Conservation (phyloP, 179 eudicot species). For the Sideroxylon spinosum region DNA sequence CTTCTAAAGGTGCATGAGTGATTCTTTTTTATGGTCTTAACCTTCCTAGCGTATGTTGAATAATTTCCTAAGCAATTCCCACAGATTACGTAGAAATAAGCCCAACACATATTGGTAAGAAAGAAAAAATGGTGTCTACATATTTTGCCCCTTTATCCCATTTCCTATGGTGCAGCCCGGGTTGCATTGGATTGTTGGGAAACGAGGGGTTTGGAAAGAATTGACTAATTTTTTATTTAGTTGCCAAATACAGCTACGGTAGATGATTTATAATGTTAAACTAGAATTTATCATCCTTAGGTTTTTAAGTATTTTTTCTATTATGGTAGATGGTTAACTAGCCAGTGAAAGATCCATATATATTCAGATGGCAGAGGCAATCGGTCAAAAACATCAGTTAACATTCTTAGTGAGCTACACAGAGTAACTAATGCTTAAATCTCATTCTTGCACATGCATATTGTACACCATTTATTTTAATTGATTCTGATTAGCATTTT, state of each 20-base stretch:
- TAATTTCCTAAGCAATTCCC: neutral
- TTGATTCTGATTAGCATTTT: neutral
- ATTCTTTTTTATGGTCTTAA: too few relatives aligned
- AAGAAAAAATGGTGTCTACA: neutral
- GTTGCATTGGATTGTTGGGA: too few relatives aligned
- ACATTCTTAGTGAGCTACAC: neutral
- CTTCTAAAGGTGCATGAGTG: too few relatives aligned
- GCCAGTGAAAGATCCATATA: neutral
- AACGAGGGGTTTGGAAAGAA: too few relatives aligned
- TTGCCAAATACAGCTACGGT: too few relatives aligned
- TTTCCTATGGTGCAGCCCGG: too few relatives aligned
- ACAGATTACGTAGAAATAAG: neutral
- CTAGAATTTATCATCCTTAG: too few relatives aligned
- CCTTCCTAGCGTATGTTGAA: too few relatives aligned
- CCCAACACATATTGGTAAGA: neutral
- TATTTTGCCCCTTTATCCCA: too few relatives aligned
- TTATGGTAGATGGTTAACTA: neutral
- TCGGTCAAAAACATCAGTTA: neutral
- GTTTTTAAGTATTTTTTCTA: too few relatives aligned
- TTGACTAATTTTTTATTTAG: too few relatives aligned
- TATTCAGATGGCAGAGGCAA: neutral
- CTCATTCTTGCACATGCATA: neutral
- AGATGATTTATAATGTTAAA: too few relatives aligned
- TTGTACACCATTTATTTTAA: neutral
- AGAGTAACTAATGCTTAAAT: neutral